phyloP scores from a whole-genome alignment of 2,329 filamentous ascomycete species.

The Dryadomyces quercus-mongolicae region DNA sequence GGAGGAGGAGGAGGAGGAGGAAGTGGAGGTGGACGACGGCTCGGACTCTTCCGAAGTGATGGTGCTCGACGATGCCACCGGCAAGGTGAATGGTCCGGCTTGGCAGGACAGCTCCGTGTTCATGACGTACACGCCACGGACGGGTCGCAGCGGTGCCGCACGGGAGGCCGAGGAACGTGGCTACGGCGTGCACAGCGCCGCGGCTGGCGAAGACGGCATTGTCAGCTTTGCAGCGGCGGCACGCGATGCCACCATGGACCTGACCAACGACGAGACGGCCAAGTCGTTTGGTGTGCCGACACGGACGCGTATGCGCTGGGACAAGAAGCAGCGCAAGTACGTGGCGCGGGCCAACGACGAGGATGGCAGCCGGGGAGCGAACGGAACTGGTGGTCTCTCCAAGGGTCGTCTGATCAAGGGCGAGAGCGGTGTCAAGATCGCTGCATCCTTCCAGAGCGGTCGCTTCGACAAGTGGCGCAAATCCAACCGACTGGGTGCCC shows the following conservation, averaged over 20 bases:
- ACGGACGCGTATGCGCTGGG: conserved; percentile 77
- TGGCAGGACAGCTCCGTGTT: conserved; percentile 84
- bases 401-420: conserved; percentile 58
- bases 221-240: conserved; percentile 79
- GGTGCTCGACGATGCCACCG: conserved; percentile 46
- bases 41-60: conserved; percentile 38
- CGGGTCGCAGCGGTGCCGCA: conserved; percentile 38
- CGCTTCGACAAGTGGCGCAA: conserved; percentile 90
- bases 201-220: conserved; percentile 31
- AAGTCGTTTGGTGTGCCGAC: conserved; percentile 69
- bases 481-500: conserved; percentile 63
- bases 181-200: conserved; percentile 83
- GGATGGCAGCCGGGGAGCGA: conserved; percentile 57
- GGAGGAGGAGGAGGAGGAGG: conserved; percentile 23
- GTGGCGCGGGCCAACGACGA: conserved; percentile 86
- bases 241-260: conserved; percentile 81
- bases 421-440: conserved; percentile 92
- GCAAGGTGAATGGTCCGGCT: conserved; percentile 25
- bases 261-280: conserved; percentile 74
- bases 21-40: conserved; percentile 20
- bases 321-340: conserved; percentile 94
- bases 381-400: conserved; percentile 22
- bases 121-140: conserved; percentile 89
- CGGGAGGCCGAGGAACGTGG: conserved; percentile 70
- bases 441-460: conserved; percentile 83